Evolutionary conservation across 306 rosid genomes (phyloP).

Genomic region (Cucurbita maxima): DNA sequence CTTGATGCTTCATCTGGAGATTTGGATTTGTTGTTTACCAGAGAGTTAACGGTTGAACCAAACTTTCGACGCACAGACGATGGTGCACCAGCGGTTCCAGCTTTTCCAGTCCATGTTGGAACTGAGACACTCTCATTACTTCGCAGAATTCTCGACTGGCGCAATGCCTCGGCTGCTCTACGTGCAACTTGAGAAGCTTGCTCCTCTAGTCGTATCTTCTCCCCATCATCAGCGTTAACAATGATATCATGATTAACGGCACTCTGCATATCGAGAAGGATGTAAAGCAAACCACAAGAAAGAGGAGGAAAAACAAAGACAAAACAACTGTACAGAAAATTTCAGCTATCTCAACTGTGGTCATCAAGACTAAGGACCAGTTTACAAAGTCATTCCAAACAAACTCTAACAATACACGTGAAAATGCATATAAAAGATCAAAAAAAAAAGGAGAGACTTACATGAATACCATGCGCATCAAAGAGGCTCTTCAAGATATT

Average conservation of each 20-base stretch:
- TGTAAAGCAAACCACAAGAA: not conserved
- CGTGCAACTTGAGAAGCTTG: constrained; percentile 88
- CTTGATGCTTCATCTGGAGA: constrained; percentile 28
- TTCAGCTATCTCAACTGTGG: no score
- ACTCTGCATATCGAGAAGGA: constrained; percentile 32
- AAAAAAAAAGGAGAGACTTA: constrained; percentile 22
- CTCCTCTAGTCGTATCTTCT: constrained; percentile 75
- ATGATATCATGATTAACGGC: constrained; percentile 86
- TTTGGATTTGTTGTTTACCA: constrained; percentile 27
- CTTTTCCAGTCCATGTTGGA: constrained; percentile 97
- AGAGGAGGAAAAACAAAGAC: no score
- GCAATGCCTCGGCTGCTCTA: constrained; percentile 91
- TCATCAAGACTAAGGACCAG: no score
- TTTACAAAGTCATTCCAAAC: no score
- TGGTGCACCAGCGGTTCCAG: constrained; percentile 93
- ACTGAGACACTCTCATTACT: constrained; percentile 53
- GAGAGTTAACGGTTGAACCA: constrained; percentile 63
- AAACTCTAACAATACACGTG: not conserved
- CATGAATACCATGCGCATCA: constrained; percentile 83
- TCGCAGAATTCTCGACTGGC: constrained; percentile 69
- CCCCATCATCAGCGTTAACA: constrained; percentile 79
- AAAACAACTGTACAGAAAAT: no score
- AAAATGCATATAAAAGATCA: not conserved
- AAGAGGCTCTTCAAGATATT: constrained; percentile 62
- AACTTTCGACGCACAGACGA: constrained; percentile 54